These are phyloP conservation scores for Arthrobotrys sinensis DNA, from an alignment of 2,329 filamentous ascomycete genomes.

Conservation along the genomic window DNA sequence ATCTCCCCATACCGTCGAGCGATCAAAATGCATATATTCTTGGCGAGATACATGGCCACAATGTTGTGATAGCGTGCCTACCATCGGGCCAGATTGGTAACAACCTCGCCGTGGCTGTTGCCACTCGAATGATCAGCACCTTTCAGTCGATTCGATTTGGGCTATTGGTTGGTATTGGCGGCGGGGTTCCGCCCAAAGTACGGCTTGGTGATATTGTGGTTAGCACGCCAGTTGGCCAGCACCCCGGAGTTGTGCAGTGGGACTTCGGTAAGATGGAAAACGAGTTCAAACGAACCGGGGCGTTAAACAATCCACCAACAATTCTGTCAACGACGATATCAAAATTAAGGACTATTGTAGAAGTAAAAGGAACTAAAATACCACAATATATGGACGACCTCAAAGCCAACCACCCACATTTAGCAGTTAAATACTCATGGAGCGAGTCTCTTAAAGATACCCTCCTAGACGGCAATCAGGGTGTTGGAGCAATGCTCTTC, in stretches of 20 bases:
- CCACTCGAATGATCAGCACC: slow-evolving; percentile 14
- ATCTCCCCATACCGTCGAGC: not conserved
- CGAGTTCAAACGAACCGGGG: not conserved
- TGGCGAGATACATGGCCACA: slow-evolving; percentile 7
- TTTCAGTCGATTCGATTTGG: slow-evolving; percentile 21
- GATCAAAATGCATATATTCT: slow-evolving; percentile 16
- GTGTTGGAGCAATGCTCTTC: not conserved
- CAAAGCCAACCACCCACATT: not conserved
- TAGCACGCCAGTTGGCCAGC: not conserved
- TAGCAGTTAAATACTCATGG: not conserved
- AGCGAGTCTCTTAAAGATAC: slow-evolving; percentile 12
- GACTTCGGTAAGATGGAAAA: slow-evolving; percentile 14
- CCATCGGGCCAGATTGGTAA: not conserved
- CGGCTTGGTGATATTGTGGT: slow-evolving; percentile 34
- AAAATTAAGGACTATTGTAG: not conserved
- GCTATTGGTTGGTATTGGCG: slow-evolving; percentile 25
- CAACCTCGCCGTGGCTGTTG: slow-evolving; percentile 9
- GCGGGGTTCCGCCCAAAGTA: slow-evolving; percentile 25
- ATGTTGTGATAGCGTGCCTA: slow-evolving; percentile 22
- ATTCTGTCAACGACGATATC: not conserved
- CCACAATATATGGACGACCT: not conserved
- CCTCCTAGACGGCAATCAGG: not conserved
- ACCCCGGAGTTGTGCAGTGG: slow-evolving; percentile 33
- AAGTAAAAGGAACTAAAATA: not conserved
- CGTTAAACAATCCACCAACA: slow-evolving; percentile 19